Evolutionary conservation across 495 filamentous ascomycete genomes (phyloP), one percentile per base, ranked within the genome.

Genomic region (Talaromyces adpressus): DNA sequence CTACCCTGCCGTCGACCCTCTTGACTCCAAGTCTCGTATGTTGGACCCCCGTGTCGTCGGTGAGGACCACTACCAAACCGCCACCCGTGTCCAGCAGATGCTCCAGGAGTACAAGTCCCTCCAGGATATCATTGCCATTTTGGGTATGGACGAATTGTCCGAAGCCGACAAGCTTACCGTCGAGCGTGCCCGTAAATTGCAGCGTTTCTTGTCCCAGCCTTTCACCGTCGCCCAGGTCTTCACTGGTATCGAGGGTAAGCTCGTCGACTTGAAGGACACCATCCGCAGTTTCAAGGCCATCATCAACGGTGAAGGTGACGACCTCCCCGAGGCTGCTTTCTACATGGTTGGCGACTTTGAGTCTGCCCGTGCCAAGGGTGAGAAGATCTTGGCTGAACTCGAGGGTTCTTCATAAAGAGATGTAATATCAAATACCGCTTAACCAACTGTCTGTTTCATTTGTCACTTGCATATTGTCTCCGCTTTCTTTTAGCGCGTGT

Each of bases 31-130:
- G 85, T 97, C 93, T 70, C 92, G 94, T 87, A 97, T 98, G 92
- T 85, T 98, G 75, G 95, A 98, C 83, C 90, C 94, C 77, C 92
- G 93, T 87, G 87, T 98, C 71, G 91, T 98, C 72, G 94, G 94
- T 77, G 83, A 98, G 66, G 94, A 98, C 65, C 94, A 98, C 87
- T 98, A 98, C 87, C 75, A 91, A 49, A 94, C 89, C 70, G 94
- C 94, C 81, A 90, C 89, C 76, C 86, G 87, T 69, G 94, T 98
- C 75, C 94, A 98, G 84, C 90, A 93, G 84, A 98, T 97, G 84
- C 86, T 98, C 77, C 94, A 98, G 82, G 95, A 97, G 86, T 98
- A 98, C 90, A 98, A 98, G 90, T 97, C 93, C 63, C 90, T 98
- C 66, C 94, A 98, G 80, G 94, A 98, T 85, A 98, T 98, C 87